Evolutionary conservation across 768 basidiomycete species (phyloP), one percentile per base, ranked within the genome.

Genomic region (Pleurotus djamor): DNA sequence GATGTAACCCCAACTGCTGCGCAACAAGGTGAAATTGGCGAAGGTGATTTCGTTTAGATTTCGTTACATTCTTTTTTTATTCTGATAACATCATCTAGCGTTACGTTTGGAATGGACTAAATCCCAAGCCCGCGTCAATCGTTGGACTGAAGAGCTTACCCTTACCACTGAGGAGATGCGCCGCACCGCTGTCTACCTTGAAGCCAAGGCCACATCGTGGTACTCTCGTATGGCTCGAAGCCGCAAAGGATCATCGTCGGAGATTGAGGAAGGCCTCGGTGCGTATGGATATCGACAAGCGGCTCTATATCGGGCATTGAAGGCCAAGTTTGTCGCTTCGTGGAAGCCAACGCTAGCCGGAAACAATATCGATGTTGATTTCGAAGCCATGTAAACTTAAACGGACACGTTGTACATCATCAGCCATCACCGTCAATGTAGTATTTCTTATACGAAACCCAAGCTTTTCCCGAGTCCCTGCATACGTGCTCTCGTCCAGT

Each of bases 161-260:
- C 52, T 69, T 0, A 37, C 69, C 4, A 52, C 54, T 4, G 69
- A 72, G 56, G 72, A 74, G 57, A 74, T 73, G 73, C 48, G 66
- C 1, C 60, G 70, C 0, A 38, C 59, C 0, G 3, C 67, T 1
- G 52, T 17, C 5, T 73, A 61, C 51, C 65, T 60, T 35, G 14
- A 14, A 8, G 61, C 62, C 62, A 59, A 59, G 38, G 49, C 58
- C 1, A 0, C 5, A 2, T 63, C 59, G 62, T 65, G 65, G 65
- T 43, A n/a, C 3, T 28, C 21, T 43, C 9, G 41, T 43, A 43
- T 10, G 41, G 41, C 1, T 10, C 2, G 41, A 2, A 9, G n/a
- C 4, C 41, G 41, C 4, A 4, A 43, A 28, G 21, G 41, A 43
- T n/a, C 10, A n/a, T 43, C 41, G n/a, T n/a, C n/a, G 41, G n/a